Conservation (phyloP, 2,329 filamentous ascomycete genomes). For the Alternaria longipes region DNA sequence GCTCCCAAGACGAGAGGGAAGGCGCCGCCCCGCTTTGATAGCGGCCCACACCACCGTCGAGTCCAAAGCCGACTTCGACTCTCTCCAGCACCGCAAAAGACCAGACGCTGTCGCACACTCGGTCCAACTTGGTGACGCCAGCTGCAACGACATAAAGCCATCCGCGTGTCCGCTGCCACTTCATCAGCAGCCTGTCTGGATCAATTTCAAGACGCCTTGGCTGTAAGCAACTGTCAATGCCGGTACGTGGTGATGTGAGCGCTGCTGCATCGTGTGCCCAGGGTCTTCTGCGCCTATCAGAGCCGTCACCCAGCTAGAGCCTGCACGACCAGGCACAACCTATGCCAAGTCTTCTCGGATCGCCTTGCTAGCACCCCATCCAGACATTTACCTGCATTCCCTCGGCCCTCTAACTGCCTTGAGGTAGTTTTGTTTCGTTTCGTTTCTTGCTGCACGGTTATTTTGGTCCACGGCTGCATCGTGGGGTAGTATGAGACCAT, state of each 20-base stretch:
- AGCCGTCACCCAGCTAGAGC: slow-evolving; percentile 14
- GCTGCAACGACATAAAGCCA: slow-evolving; percentile 19
- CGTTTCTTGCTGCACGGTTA: slow-evolving; percentile 36
- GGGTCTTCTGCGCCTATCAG: slow-evolving; percentile 23
- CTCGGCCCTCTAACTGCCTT: slow-evolving; percentile 21
- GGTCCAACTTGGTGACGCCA: background rate
- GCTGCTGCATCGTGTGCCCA: slow-evolving; percentile 25
- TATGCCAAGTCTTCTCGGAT: slow-evolving; percentile 31
- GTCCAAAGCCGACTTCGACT: slow-evolving; percentile 29
- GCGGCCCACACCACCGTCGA: slow-evolving; percentile 16
- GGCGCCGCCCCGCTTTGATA: slow-evolving; percentile 30
- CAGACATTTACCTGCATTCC: slow-evolving; percentile 27
- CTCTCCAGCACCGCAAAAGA: slow-evolving; percentile 13
- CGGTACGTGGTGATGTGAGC: slow-evolving; percentile 22
- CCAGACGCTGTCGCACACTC: background rate
- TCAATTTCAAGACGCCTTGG: slow-evolving; percentile 20
- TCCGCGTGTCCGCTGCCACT: slow-evolving; percentile 22
- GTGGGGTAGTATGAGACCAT: slow-evolving; percentile 20
- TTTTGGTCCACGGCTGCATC: slow-evolving; percentile 38
- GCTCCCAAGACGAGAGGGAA: slow-evolving; percentile 23
- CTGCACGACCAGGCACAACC: slow-evolving; percentile 30
- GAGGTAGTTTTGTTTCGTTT: slow-evolving; percentile 32
- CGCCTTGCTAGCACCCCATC: slow-evolving; percentile 18
- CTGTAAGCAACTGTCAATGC: slow-evolving; percentile 26
- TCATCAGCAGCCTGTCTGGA: slow-evolving; percentile 21